Evolutionary conservation across 2,329 filamentous ascomycete genomes (phyloP).

Genomic region (Fusarium scirpi): DNA sequence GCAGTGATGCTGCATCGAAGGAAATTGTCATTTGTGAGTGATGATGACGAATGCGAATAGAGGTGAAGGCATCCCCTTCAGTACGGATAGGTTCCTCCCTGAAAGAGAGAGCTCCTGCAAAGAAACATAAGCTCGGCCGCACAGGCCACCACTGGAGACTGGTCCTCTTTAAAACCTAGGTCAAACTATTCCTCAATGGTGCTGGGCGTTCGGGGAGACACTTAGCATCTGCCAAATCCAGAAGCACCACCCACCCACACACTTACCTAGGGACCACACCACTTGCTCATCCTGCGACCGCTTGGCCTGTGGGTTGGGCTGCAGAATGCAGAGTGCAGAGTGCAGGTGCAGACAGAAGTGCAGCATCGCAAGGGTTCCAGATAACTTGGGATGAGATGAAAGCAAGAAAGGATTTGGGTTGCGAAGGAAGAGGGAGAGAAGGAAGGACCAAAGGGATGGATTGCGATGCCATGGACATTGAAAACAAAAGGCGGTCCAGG

Average conservation of each 20-base stretch:
- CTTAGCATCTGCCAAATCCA: constrained; percentile 23
- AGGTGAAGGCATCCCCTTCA: background rate
- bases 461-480: background rate
- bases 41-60: background rate
- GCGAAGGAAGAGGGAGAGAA: background rate
- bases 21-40: background rate
- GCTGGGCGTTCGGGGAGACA: constrained; percentile 38
- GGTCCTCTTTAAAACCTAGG: constrained; percentile 23
- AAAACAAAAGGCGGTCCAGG: constrained; percentile 17
- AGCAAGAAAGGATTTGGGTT: background rate
- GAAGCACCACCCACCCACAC: constrained; percentile 17
- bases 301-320: constrained; percentile 42
- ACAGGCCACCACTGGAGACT: constrained; percentile 33
- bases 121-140: constrained; percentile 31
- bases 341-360: constrained; percentile 11
- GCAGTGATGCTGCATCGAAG: background rate
- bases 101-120: constrained; percentile 23
- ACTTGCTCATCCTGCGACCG: constrained; percentile 43
- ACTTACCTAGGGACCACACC: constrained; percentile 35
- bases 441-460: constrained; percentile 6
- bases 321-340: constrained; percentile 32
- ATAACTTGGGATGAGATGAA: constrained; percentile 14
- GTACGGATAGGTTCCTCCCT: background rate
- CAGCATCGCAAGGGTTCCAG: constrained; percentile 35
- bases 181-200: constrained; percentile 28